Percentiles rank a stretch among this genome's conserved stretches.
Evolutionary conservation across 2,329 filamentous ascomycete genomes (phyloP).

Genomic region (Lachnellula hyalina): DNA sequence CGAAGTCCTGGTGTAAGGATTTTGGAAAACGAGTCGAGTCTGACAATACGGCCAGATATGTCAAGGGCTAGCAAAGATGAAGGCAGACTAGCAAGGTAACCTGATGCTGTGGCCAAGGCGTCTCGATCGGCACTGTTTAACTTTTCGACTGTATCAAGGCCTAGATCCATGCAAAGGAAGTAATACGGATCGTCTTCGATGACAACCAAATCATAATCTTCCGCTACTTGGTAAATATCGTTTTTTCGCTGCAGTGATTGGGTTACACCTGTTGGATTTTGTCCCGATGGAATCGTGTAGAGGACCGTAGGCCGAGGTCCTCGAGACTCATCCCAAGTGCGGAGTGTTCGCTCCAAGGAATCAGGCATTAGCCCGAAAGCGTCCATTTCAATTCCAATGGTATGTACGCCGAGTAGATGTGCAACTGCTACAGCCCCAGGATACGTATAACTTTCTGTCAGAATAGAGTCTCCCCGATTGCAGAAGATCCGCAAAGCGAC

Average conservation of each 20-base stretch:
- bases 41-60: conserved; percentile 76
- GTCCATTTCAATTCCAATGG: neutral
- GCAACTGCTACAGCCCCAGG: neutral
- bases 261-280: conserved; percentile 67
- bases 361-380: neutral
- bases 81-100: conserved; percentile 65
- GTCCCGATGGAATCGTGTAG: conserved; percentile 64
- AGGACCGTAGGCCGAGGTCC: conserved; percentile 62
- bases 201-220: neutral
- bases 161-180: neutral
- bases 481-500: conserved; percentile 75
- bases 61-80: conserved; percentile 75
- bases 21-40: conserved; percentile 88
- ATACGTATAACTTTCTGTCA: conserved; percentile 74
- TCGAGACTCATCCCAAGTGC: neutral
- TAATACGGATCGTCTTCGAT: neutral
- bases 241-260: conserved; percentile 52
- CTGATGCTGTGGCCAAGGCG: conserved; percentile 38
- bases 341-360: neutral
- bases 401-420: neutral
- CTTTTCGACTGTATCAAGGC: neutral
- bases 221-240: neutral
- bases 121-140: neutral
- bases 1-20: conserved; percentile 75
- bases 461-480: conserved; percentile 63